Percentiles rank a stretch among this genome's conserved stretches.
Evolutionary conservation across 768 basidiomycete species (phyloP).

Genomic region (Suillus occidentalis): DNA sequence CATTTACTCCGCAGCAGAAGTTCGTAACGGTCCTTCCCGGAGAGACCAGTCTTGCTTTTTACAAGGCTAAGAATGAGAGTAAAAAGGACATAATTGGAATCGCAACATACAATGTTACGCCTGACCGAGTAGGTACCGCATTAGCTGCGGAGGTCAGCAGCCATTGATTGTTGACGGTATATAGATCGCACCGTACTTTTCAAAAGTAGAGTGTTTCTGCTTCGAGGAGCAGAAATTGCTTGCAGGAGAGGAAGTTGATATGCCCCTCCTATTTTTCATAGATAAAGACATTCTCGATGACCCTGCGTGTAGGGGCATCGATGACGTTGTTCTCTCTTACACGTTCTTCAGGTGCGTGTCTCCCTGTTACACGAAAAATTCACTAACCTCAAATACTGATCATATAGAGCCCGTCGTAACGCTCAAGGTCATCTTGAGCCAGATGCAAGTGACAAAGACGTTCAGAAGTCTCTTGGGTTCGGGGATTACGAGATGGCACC

Average conservation of each 20-base stretch:
- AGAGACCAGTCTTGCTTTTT: slow-evolving; percentile 95
- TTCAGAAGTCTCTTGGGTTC: slow-evolving; percentile 82
- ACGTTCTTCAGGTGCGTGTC: slow-evolving; percentile 89
- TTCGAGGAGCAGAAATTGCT: slow-evolving; percentile 97
- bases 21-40: slow-evolving; percentile 90
- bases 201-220: slow-evolving; percentile 99
- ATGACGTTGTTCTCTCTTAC: slow-evolving; percentile 92
- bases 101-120: slow-evolving; percentile 98
- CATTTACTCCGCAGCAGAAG: slow-evolving; percentile 88
- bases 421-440: slow-evolving; percentile 84
- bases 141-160: background rate
- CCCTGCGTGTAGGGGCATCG: slow-evolving; percentile 79
- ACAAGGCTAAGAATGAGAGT: slow-evolving; percentile 86
- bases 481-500: slow-evolving; percentile 54
- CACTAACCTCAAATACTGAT: background rate
- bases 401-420: slow-evolving; percentile 78
- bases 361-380: background rate
- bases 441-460: slow-evolving; percentile 77
- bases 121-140: slow-evolving; percentile 73
- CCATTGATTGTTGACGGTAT: background rate
- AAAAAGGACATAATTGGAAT: slow-evolving; percentile 93
- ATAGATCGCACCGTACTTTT: slow-evolving; percentile 97
- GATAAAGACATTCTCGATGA: slow-evolving; percentile 97
- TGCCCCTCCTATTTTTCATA: slow-evolving; percentile 98
- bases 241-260: slow-evolving; percentile 95